phyloP scores from a whole-genome alignment of 2,329 filamentous ascomycete genomes.

The Monilinia polystroma region DNA sequence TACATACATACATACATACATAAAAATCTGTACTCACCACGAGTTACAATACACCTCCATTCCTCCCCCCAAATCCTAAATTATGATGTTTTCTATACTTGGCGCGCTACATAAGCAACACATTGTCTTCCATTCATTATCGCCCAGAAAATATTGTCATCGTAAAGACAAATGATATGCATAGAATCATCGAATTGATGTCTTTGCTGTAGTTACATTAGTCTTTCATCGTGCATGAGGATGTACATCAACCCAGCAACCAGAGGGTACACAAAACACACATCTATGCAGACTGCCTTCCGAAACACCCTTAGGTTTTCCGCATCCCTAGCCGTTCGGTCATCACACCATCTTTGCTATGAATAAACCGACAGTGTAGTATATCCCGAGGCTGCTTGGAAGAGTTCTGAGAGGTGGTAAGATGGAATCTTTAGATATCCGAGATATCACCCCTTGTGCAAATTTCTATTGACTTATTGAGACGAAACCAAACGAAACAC shows the following conservation, averaged over 20 bases:
- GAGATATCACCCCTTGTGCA: not conserved
- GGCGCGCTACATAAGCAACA: not conserved
- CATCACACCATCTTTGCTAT: not conserved
- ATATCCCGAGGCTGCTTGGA: not conserved
- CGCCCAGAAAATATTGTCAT: not conserved
- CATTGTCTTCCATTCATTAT: constrained; percentile 6
- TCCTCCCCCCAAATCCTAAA: not conserved
- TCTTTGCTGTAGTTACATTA: constrained; percentile 5
- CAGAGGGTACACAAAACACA: not conserved
- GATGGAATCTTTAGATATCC: not conserved
- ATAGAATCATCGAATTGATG: not conserved
- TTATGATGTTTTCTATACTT: not conserved
- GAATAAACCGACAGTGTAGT: not conserved
- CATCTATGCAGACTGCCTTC: constrained; percentile 3
- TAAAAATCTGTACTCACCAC: not conserved
- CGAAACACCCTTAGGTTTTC: not conserved
- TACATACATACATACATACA: constrained; percentile 12
- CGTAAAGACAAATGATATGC: not conserved
- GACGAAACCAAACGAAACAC: constrained; percentile 5
- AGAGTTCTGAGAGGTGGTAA: not conserved
- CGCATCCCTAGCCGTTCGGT: not conserved
- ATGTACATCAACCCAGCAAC: constrained; percentile 1
- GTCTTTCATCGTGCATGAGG: not conserved
- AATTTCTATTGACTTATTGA: not conserved
- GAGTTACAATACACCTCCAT: not conserved